These are phyloP conservation scores for Pseudohyphozyma bogoriensis DNA, from an alignment of 768 basidiomycete genomes.

Conservation along the genomic window DNA sequence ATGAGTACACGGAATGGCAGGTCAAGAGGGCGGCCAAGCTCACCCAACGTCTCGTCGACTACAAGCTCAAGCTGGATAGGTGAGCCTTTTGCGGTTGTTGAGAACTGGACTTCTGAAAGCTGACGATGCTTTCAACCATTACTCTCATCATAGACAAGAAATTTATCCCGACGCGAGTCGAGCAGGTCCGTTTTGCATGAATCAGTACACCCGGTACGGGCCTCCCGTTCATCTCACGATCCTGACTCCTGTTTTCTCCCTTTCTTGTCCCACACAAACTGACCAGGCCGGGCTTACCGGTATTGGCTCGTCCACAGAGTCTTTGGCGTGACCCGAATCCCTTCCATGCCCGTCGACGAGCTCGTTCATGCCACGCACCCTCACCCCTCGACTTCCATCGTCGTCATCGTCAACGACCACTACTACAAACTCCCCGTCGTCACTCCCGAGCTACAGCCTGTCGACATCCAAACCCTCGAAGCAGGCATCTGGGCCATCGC, in stretches of 20 bases:
- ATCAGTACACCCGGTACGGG: constrained; percentile 41
- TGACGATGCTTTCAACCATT: neutral
- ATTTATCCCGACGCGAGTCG: constrained; percentile 60
- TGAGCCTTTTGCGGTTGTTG: too few relatives aligned
- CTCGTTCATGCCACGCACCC: constrained; percentile 47
- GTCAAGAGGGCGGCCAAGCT: constrained; percentile 75
- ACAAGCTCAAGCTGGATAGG: constrained; percentile 45
- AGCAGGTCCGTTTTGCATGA: constrained; percentile 51
- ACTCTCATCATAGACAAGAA: constrained; percentile 54
- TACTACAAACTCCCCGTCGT: constrained; percentile 67
- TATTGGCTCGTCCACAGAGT: constrained; percentile 36
- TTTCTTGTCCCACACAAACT: neutral
- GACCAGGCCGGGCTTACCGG: constrained; percentile 27
- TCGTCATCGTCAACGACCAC: constrained; percentile 66
- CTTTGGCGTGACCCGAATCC: constrained; percentile 71
- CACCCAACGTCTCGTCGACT: constrained; percentile 58
- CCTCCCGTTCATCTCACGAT: too few relatives aligned
- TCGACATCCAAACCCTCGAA: constrained; percentile 46
- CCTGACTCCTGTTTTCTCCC: neutral
- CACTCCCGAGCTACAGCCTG: constrained; percentile 44
- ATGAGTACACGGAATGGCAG: constrained; percentile 64
- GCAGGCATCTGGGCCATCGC: constrained; percentile 44
- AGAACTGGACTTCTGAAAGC: too few relatives aligned
- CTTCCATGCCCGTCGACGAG: constrained; percentile 55
- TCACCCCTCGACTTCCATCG: constrained; percentile 47